phyloP scores from a whole-genome alignment of 352 stramenopile genomes.

The Pythium sukuiense region DNA sequence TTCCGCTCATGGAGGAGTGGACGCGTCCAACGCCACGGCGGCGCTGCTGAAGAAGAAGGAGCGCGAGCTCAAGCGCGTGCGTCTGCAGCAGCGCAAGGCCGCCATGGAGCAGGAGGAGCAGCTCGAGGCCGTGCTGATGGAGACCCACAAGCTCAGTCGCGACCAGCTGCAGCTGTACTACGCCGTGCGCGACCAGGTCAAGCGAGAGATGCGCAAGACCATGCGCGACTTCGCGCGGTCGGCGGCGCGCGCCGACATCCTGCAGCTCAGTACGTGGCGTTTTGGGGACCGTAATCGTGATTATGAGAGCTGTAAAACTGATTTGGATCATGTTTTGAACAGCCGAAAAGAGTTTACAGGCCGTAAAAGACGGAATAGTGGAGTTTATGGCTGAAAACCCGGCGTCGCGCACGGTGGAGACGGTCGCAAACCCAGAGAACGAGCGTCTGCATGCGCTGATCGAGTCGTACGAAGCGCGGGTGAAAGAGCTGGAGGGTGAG shows the following conservation, averaged over 20 bases:
- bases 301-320: not conserved
- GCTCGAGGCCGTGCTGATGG: conserved; percentile 39
- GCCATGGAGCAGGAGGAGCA: conserved; percentile 46
- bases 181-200: conserved; percentile 54
- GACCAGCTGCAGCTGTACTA: conserved; percentile 66
- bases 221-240: conserved; percentile 69
- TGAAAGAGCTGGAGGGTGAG: conserved; percentile 40
- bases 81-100: conserved; percentile 43
- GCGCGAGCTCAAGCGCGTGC: conserved; percentile 48
- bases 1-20: conserved; percentile 20
- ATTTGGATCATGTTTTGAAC: conserved; percentile 1
- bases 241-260: conserved; percentile 53
- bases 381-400: conserved; percentile 54
- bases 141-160: conserved; percentile 38
- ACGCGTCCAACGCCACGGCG: conserved; percentile 43
- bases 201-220: conserved; percentile 65
- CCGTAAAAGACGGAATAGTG: conserved; percentile 63
- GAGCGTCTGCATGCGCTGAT: conserved; percentile 50
- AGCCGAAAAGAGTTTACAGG: conserved; percentile 63
- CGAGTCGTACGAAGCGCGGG: conserved; percentile 21
- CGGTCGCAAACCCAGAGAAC: conserved; percentile 62
- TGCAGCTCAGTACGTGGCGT: conserved; percentile 52
- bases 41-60: conserved; percentile 52
- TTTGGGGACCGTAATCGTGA: not conserved
- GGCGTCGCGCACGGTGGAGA: conserved; percentile 53